Base-by-base conservation (phyloP, 2,329 filamentous ascomycete genomes). In the Fusarium sp. region DNA sequence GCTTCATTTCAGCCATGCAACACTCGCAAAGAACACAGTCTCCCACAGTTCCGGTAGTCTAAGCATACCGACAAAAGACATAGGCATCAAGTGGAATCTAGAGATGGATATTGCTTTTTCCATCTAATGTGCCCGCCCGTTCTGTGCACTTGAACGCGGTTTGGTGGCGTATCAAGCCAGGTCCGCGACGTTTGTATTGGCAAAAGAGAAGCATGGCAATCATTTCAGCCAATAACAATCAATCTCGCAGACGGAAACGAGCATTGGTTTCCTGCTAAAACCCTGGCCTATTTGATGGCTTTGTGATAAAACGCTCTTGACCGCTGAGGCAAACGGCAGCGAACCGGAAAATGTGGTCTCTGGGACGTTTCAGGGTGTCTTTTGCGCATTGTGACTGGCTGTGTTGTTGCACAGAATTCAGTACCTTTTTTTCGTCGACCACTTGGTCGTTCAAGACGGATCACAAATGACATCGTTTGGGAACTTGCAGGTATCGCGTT, bases 361-460 rank as follows among this genome's bases (percentile, higher is more conserved):
- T 45, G 44, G 22, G 63, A 39, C 29, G 29, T 56, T 55, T 50
- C 33, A 31, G 62, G n/a, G 52, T 42, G 39, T 46, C 10, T 9
- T 18, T 47, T n/a, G 15, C 18, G 18, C 36, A 29, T 35, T 20
- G 29, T 42, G 53, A 53, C 53, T 67, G 53, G 64, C 7, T 47
- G 39, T 11, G 33, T 38, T 9, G 46, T 67, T 33, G 25, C n/a
- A 67, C 45, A 53, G 31, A 50, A 50, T 25, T n/a, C 35, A 35
- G 45, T 27, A 22, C 56, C 38, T 22, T 33, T 35, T 33, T 33
- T 27, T 25, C 54, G 25, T 27, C 42, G 56, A 63, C 49, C 50
- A n/a, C 50, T 69, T 68, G 65, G 29, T 69, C 35, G 35, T 22
- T 18, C 33, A 42, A 22, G 33, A 39, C 25, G 22, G 13, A 35